Conservation (phyloP, 306 rosid genomes). For the Ammopiptanthus mongolicus region DNA sequence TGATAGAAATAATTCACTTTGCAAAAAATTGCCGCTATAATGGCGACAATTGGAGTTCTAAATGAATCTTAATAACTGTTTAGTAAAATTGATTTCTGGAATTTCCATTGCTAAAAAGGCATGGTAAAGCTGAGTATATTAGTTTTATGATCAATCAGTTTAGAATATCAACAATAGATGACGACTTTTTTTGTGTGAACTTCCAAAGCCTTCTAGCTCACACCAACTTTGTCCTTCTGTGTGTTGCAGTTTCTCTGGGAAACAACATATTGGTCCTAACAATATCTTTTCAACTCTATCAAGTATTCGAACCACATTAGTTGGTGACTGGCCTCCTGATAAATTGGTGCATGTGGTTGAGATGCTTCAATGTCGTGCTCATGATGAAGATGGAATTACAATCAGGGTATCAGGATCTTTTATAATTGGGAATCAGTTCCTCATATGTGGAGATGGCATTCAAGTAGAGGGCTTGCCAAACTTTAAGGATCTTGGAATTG, state of each 20-base stretch:
- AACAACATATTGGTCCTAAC: slow-evolving; percentile 57
- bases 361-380: slow-evolving; percentile 77
- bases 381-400: slow-evolving; percentile 74
- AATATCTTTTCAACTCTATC: slow-evolving; percentile 54
- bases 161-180: not conserved
- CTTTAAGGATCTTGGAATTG: slow-evolving; percentile 78
- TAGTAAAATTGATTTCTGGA: not conserved
- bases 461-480: slow-evolving; percentile 89
- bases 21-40: not conserved
- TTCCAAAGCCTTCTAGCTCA: not conserved
- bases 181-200: not conserved
- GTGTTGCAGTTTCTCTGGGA: slow-evolving; percentile 64
- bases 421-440: slow-evolving; percentile 82
- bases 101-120: not conserved
- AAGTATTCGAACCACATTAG: slow-evolving; percentile 63
- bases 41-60: not conserved
- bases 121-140: not conserved
- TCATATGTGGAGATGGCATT: slow-evolving; percentile 92
- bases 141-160: not conserved
- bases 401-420: slow-evolving; percentile 90
- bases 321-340: slow-evolving; percentile 93
- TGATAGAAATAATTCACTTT: not conserved
- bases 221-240: not conserved
- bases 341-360: slow-evolving; percentile 90
- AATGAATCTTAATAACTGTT: not conserved